Base-by-base conservation (phyloP, 208 protist species). In the Lotmaria passim region DNA sequence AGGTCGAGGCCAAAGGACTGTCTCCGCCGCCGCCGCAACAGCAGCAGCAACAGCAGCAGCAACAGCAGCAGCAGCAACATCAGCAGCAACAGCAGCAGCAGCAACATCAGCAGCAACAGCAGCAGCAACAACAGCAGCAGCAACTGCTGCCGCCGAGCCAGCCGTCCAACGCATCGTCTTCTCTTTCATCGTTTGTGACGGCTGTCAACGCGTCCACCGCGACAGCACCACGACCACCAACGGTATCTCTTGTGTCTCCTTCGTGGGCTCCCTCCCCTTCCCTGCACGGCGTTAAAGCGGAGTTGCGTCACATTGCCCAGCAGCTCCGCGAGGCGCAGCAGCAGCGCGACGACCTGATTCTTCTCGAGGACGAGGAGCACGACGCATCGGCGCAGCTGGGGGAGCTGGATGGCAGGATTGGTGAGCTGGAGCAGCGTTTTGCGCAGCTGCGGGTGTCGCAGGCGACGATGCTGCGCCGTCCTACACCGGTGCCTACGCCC, bases 331-430 rank as follows among this genome's bases (percentile, higher is more conserved):
- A 48, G 41, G 82, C 79, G 15, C 86, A 93, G 58, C 82, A 81
- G 50, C 66, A 57, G 11, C 85, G 87, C 31, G 87, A 95, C 39
- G 87, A 95, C 28, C 56, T 93, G 23, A 57, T 95, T 23, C 67
- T 93, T 7, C 62, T 80, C 15, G 86, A 95, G 62, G 85, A 91
- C 61, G 90, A 93, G 69, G 78, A 90, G 53, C 64, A 88, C 67
- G 83, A 95, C 72, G 56, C 65, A 5, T 79, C 64, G 7, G 30
- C 17, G 14, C 73, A 73, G 61, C 58, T 91, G 12, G 57, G n/a
- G 23, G 70, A 74, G 44, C 59, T 82, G 6, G 90, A 95, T 48
- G 69, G 43, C 5, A 12, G 44, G 28, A 89, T 93, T 26, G 47
- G 36, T 3, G 62, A 66, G 51, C 48, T 95, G 26, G 85, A 95